Conservation (phyloP, 192 early-diverging fungal genomes). For the Coemansia sp. region DNA sequence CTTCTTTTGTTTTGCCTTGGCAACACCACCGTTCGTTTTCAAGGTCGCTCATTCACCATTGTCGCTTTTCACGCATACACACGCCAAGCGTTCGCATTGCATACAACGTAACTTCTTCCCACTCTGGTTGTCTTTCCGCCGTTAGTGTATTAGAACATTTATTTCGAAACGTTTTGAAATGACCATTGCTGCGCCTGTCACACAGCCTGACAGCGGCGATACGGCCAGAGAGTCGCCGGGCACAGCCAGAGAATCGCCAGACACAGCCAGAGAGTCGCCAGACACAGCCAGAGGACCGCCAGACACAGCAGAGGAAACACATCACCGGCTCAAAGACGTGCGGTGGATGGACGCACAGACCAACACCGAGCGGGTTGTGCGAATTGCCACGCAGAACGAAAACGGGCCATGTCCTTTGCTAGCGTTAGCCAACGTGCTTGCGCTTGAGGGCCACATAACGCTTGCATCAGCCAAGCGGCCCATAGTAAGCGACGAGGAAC, state of each 20-base stretch:
- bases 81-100: no score
- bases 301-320: slow-evolving; percentile 33
- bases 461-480: slow-evolving; percentile 57
- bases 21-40: no score
- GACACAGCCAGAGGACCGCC: background rate
- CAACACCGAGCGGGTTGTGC: slow-evolving; percentile 52
- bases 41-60: no score
- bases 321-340: slow-evolving; percentile 70
- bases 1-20: no score
- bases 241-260: no score
- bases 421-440: slow-evolving; percentile 79
- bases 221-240: no score
- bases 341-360: slow-evolving; percentile 60
- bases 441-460: slow-evolving; percentile 67
- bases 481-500: slow-evolving; percentile 63
- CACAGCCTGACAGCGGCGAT: background rate
- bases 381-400: slow-evolving; percentile 87
- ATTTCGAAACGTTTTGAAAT: background rate
- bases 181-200: background rate
- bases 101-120: no score
- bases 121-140: no score
- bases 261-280: background rate
- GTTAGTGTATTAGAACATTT: no score
- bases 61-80: no score
- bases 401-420: slow-evolving; percentile 93